Percentiles rank a stretch among this genome's conserved stretches.
Conservation (phyloP, 2,329 filamentous ascomycete species). For the Neurospora sp. region DNA sequence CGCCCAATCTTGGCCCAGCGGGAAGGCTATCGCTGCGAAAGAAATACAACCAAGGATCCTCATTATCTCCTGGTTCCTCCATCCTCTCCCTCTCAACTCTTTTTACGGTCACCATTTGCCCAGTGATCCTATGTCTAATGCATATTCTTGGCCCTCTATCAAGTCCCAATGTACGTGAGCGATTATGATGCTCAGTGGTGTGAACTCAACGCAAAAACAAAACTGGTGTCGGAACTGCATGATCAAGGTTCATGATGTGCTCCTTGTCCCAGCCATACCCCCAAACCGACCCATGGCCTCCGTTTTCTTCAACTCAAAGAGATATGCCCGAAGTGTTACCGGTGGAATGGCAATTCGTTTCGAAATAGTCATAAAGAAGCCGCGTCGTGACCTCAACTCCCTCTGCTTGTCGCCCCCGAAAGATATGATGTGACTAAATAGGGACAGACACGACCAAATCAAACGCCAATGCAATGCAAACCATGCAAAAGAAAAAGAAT, state of each 20-base stretch:
- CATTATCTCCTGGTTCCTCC: not conserved
- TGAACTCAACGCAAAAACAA: not conserved
- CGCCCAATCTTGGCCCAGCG: not conserved
- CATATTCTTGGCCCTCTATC: not conserved
- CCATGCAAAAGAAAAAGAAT: not conserved
- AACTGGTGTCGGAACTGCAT: not conserved
- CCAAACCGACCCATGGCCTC: not conserved
- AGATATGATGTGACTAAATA: not conserved
- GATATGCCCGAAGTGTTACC: not conserved
- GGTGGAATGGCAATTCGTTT: not conserved
- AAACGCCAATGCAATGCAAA: not conserved
- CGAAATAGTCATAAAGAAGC: not conserved
- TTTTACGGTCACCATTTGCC: not conserved
- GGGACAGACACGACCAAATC: not conserved
- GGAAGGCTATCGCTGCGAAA: not conserved
- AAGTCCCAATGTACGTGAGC: not conserved
- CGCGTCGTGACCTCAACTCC: not conserved
- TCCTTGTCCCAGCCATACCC: not conserved
- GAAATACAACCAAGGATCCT: not conserved
- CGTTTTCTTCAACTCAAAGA: not conserved
- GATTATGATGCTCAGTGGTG: not conserved
- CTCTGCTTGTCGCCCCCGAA: not conserved
- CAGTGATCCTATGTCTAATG: not conserved
- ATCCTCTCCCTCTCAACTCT: not conserved
- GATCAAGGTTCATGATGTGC: not conserved